Base-by-base conservation (phyloP, 2,329 filamentous ascomycete genomes). In the Exophiala calicioides region DNA sequence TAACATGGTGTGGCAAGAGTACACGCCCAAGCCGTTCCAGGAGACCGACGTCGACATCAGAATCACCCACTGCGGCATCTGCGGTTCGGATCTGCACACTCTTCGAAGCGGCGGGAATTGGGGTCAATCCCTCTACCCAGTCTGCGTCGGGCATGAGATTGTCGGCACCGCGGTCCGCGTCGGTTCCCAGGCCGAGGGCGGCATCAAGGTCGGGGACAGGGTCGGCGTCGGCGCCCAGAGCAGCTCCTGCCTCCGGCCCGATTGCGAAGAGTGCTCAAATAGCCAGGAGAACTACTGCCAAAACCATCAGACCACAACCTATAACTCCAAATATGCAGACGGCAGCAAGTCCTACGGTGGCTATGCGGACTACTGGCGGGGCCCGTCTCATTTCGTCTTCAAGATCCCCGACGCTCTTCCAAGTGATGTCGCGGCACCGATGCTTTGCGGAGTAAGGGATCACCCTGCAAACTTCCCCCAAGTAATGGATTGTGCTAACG, bases 371-470 rank as follows among this genome's bases (percentile, higher is more conserved):
- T 74, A 78, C 50, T 75, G 76, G 61, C 74, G 82, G 15, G 76
- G 74, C 0, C 76, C 75, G 0, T 72, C 68, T 69, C 34, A 55
- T 18, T 56, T 57, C 24, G 56, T 57, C n/a, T 44, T 59, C 29
- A 49, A 49, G 61, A 81, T 83, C 50, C 80, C 80, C 0, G 71
- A 75, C 10, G 61, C 51, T 0, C 52, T 83, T 20, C 58, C 66
- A 1, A 73, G 68, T 21, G 73, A 71, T 7, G 70, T 75, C 47
- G 79, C 78, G 1, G 79, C 86, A 1, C 86, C 87, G 1, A 81
- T 93, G 72, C 74, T 91, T 20, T 91, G 88, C 62, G 88, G 82
- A 1, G 88, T n/a, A n/a, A n/a, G n/a, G n/a, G n/a, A n/a, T n/a
- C n/a, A n/a, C n/a, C n/a, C n/a, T n/a, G n/a, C n/a, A n/a, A n/a